Evolutionary conservation across 78 protist species (phyloP).

Genomic region (slime mould (Dictyostelium discoideum)): DNA sequence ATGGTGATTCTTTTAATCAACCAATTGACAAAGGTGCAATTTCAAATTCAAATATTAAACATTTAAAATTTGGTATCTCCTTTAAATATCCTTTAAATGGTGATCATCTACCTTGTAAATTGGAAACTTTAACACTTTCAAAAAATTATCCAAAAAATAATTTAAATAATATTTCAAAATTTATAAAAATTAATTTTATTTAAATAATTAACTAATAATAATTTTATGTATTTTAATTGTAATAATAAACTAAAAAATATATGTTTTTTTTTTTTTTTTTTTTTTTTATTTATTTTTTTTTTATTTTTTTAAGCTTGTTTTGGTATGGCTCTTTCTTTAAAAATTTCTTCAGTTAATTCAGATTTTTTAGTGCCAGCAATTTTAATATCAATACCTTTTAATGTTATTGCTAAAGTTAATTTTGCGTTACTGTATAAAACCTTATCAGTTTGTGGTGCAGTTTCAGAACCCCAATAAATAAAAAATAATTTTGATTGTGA

Average conservation of each 20-base stretch:
- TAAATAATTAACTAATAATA: background rate
- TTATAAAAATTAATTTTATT: background rate
- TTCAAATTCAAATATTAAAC: background rate
- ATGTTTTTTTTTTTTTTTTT: too few species aligned
- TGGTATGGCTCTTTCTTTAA: background rate
- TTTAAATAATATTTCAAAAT: background rate
- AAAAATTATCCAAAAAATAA: background rate
- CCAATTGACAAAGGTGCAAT: conserved; percentile 24
- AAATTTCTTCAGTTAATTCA: background rate
- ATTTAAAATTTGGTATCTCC: background rate
- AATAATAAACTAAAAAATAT: background rate
- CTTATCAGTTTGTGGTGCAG: background rate
- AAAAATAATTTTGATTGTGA: background rate
- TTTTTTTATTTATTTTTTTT: background rate
- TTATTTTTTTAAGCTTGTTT: background rate
- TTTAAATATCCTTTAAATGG: background rate
- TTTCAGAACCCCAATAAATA: background rate
- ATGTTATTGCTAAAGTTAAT: background rate
- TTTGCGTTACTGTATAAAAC: background rate
- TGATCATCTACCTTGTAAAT: background rate
- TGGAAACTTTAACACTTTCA: background rate
- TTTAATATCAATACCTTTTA: background rate
- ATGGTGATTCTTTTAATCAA: conserved; percentile 11
- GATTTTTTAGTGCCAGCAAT: background rate
- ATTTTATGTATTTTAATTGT: too few species aligned